These are phyloP conservation scores for Raddia distichophylla DNA, from an alignment of 176 grass and related monocot genomes.

Conservation along the genomic window DNA sequence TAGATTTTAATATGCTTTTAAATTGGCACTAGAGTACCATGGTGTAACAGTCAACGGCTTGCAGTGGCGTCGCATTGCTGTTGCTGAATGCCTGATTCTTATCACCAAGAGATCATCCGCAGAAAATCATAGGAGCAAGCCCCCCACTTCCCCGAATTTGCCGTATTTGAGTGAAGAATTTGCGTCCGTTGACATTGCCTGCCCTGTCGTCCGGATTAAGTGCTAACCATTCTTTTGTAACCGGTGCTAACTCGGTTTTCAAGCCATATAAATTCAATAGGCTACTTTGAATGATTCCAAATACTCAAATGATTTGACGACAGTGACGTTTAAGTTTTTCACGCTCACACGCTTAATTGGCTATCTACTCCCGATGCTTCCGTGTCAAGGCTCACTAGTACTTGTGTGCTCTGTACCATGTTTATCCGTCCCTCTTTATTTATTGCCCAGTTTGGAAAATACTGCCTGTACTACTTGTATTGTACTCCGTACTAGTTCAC, in stretches of 20 bases:
- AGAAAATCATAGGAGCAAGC: not conserved
- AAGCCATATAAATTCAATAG: not conserved
- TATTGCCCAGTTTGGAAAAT: not conserved
- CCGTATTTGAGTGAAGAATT: slow-evolving; percentile 35
- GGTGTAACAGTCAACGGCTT: not conserved
- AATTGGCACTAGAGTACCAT: too few relatives aligned
- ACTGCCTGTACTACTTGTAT: not conserved
- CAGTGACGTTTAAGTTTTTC: not conserved
- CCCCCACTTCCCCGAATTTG: slow-evolving; percentile 7
- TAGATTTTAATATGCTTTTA: too few relatives aligned
- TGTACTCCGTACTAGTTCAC: too few relatives aligned
- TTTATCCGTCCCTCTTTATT: not conserved
- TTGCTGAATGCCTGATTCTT: not conserved
- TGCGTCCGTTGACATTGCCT: slow-evolving; percentile 34
- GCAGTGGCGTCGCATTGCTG: not conserved
- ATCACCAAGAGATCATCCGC: not conserved
- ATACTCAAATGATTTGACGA: slow-evolving; percentile 15
- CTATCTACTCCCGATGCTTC: not conserved
- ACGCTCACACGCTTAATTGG: not conserved
- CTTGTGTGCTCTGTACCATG: not conserved
- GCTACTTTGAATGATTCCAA: not conserved
- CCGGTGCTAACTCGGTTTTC: not conserved
- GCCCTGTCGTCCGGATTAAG: not conserved
- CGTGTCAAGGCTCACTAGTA: too few relatives aligned
- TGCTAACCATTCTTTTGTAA: not conserved